phyloP scores from a whole-genome alignment of 129 eudicot species.

The Artemisia argyi region DNA sequence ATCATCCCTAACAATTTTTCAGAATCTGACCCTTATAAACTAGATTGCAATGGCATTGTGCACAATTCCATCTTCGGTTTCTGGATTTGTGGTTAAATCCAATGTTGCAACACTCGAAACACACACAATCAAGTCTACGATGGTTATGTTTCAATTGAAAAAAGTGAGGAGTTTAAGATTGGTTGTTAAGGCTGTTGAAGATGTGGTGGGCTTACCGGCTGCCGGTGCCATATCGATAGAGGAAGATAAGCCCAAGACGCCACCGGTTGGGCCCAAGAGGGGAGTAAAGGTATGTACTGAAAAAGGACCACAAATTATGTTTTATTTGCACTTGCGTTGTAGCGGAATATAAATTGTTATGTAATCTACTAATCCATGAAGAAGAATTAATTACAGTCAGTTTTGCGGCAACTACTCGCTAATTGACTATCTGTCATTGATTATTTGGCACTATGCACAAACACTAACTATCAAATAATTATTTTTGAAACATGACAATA shows the following conservation, averaged over 20 bases:
- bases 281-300: conserved; percentile 49
- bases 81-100: conserved; percentile 50
- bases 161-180: conserved; percentile 38
- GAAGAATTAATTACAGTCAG: too few species aligned
- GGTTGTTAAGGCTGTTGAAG: conserved; percentile 65
- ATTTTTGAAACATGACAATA: too few species aligned
- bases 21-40: neutral
- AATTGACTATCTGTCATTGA: too few species aligned
- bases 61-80: conserved; percentile 55
- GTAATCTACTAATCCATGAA: too few species aligned
- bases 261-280: conserved; percentile 80
- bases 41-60: conserved; percentile 48
- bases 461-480: too few species aligned
- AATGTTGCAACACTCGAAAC: conserved; percentile 21
- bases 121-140: conserved; percentile 14
- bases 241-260: conserved; percentile 52
- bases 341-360: too few species aligned
- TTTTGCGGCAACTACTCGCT: too few species aligned
- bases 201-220: conserved; percentile 26
- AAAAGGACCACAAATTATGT: neutral
- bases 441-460: too few species aligned
- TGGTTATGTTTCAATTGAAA: conserved; percentile 31
- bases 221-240: conserved; percentile 24
- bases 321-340: too few species aligned
- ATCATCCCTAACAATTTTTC: neutral